Percentiles rank a stretch among this genome's conserved stretches.
phyloP scores from a whole-genome alignment of 2,329 filamentous ascomycete species.

The Botrytis galanthina region DNA sequence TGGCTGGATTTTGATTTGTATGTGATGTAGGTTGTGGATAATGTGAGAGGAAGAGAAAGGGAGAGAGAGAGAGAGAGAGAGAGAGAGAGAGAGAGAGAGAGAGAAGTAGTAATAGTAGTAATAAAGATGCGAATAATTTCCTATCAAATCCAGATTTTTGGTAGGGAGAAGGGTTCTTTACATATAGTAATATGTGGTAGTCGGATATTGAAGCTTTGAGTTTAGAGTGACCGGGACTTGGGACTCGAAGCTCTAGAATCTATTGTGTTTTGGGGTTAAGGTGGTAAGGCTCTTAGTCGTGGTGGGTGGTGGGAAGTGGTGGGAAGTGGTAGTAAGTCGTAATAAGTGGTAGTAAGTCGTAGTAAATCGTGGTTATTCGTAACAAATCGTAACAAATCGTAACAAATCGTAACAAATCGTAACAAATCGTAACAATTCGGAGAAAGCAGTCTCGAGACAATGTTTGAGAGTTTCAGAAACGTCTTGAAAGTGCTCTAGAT shows the following conservation, averaged over 20 bases:
- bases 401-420: no score
- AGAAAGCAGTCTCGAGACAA: background rate
- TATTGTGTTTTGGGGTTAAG: background rate
- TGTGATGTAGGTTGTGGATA: background rate
- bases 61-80: background rate
- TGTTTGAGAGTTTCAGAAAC: slow-evolving; percentile 14
- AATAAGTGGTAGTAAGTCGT: no score
- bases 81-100: background rate
- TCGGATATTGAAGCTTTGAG: background rate
- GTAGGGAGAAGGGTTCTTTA: background rate
- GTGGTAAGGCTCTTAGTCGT: background rate
- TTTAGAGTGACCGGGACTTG: background rate
- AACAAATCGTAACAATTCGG: background rate
- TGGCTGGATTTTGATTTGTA: background rate
- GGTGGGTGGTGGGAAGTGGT: background rate
- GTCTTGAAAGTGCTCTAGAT: background rate
- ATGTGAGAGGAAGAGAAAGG: background rate
- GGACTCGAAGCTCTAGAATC: slow-evolving; percentile 1
- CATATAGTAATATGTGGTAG: background rate
- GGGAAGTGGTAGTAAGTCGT: background rate
- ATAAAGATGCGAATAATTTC: slow-evolving; percentile 1
- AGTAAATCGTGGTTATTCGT: background rate
- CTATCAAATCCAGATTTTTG: background rate
- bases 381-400: background rate
- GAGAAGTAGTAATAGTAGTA: background rate